A percentile compares a stretch with the other conserved stretches of the same genome.
phyloP scores from a whole-genome alignment of 1,139 yeast species.

The Taiozyma sp. region DNA sequence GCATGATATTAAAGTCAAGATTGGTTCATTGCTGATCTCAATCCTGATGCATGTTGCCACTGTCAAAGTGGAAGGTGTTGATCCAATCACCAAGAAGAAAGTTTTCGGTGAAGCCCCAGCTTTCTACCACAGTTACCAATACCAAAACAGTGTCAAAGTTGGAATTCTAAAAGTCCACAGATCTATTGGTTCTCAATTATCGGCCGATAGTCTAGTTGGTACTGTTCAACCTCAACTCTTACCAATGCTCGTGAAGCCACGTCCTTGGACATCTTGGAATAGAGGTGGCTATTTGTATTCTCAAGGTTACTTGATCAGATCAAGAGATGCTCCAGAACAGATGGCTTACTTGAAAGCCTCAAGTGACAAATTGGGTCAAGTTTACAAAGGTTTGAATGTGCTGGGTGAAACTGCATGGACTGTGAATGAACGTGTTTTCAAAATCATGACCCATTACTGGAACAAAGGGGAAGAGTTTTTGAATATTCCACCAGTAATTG shows the following conservation, averaged over 20 bases:
- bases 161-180: slow-evolving; percentile 82
- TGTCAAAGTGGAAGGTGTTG: slow-evolving; percentile 69
- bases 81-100: slow-evolving; percentile 65
- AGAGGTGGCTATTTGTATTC: slow-evolving; percentile 81
- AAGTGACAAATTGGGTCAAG: slow-evolving; percentile 56
- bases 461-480: slow-evolving; percentile 74
- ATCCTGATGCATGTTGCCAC: slow-evolving; percentile 76
- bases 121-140: slow-evolving; percentile 82
- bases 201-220: slow-evolving; percentile 60
- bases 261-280: slow-evolving; percentile 78
- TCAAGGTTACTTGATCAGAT: slow-evolving; percentile 59
- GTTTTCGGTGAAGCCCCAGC: slow-evolving; percentile 83
- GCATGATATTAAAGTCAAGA: slow-evolving; percentile 60
- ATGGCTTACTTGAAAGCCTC: slow-evolving; percentile 84
- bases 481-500: slow-evolving; percentile 67
- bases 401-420: slow-evolving; percentile 93
- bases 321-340: slow-evolving; percentile 87
- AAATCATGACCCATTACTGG: slow-evolving; percentile 75
- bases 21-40: slow-evolving; percentile 78
- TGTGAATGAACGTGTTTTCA: slow-evolving; percentile 65
- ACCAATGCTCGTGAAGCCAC: slow-evolving; percentile 90
- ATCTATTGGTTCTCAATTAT: slow-evolving; percentile 56
- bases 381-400: slow-evolving; percentile 81
- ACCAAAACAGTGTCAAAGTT: slow-evolving; percentile 66
- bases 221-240: slow-evolving; percentile 81